These are phyloP conservation scores for Paramarasmius palmivorus DNA, from an alignment of 1,284 basidiomycete species.

Conservation along the genomic window DNA sequence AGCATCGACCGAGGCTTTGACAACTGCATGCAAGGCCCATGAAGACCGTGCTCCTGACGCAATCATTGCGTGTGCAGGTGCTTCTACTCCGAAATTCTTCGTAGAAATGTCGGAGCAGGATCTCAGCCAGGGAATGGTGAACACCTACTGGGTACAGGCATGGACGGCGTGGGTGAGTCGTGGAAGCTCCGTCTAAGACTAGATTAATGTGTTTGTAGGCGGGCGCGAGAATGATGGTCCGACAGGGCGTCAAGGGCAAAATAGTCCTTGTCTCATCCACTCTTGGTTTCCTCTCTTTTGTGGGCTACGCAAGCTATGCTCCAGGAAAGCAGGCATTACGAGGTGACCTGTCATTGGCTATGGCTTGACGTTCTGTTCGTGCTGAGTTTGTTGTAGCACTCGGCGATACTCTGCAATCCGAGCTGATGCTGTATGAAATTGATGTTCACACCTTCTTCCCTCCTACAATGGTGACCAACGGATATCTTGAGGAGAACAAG, in stretches of 20 bases:
- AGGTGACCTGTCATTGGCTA: constrained; percentile 48
- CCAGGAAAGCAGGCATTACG: constrained; percentile 90
- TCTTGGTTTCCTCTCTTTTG: constrained; percentile 79
- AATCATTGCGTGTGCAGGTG: constrained; percentile 82
- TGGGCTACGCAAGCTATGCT: constrained; percentile 86
- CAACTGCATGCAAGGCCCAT: constrained; percentile 55
- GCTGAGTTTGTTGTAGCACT: constrained; percentile 39
- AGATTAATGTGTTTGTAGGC: constrained; percentile 44
- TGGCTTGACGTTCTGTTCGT: background rate
- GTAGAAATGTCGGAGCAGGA: constrained; percentile 65
- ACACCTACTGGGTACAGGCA: constrained; percentile 71
- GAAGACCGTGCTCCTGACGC: constrained; percentile 41
- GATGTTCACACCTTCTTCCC: constrained; percentile 56
- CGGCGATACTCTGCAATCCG: constrained; percentile 68
- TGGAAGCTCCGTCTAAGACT: background rate
- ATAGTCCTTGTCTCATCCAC: constrained; percentile 84
- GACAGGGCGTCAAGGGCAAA: constrained; percentile 53
- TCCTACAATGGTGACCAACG: constrained; percentile 63
- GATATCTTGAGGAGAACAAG: constrained; percentile 62
- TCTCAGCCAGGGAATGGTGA: constrained; percentile 48
- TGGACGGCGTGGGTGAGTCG: constrained; percentile 75
- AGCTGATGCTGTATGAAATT: constrained; percentile 63
- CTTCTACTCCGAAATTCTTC: constrained; percentile 69
- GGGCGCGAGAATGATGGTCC: constrained; percentile 72
- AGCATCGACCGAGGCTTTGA: constrained; percentile 47